These are phyloP conservation scores for Agrostemma githago DNA, from an alignment of 148 eudicot genomes.

Conservation along the genomic window DNA sequence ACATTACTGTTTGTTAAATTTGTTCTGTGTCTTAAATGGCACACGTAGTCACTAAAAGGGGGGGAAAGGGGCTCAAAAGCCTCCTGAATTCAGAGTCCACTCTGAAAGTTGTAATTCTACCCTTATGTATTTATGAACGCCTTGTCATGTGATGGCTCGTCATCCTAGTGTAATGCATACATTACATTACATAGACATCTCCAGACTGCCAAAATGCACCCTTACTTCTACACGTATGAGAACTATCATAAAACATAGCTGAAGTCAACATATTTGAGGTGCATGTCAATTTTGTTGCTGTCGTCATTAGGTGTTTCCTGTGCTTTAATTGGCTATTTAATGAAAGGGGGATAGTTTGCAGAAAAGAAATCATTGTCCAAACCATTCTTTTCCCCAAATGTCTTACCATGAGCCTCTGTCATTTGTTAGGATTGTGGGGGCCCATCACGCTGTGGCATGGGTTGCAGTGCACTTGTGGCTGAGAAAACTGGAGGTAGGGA, in stretches of 20 bases:
- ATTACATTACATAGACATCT: not conserved
- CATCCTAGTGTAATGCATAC: too few relatives aligned
- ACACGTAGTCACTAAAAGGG: not conserved
- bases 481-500: constrained; percentile 58
- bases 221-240: not conserved
- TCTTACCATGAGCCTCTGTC: constrained; percentile 17
- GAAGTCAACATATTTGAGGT: constrained; percentile 1
- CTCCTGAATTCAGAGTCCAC: not conserved
- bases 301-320: not conserved
- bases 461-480: constrained; percentile 79
- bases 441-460: constrained; percentile 74
- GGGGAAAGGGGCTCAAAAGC: constrained; percentile 3
- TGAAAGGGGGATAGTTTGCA: not conserved
- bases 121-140: too few relatives aligned
- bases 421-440: constrained; percentile 79
- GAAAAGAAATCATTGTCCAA: not conserved
- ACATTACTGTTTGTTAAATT: constrained; percentile 1
- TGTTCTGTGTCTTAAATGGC: not conserved
- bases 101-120: too few relatives aligned
- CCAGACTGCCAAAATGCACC: not conserved
- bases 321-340: not conserved
- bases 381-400: not conserved
- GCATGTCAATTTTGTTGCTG: not conserved
- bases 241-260: not conserved
- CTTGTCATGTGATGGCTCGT: too few relatives aligned